A percentile compares a stretch with the other conserved stretches of the same genome.
These are phyloP conservation scores for Diutina rugosa DNA, from an alignment of 1,139 yeast species.

Conservation along the genomic window DNA sequence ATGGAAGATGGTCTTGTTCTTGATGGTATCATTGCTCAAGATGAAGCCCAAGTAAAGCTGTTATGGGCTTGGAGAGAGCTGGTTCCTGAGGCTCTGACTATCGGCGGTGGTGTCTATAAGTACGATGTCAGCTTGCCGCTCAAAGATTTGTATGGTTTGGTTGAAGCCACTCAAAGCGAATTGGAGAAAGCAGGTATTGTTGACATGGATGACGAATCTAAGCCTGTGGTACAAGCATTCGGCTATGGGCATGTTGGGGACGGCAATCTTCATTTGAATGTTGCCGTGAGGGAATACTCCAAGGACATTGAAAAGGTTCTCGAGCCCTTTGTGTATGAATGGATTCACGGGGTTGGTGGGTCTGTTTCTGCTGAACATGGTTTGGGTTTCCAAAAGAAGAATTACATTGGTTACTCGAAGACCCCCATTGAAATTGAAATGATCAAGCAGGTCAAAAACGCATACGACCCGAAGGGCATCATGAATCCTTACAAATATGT, in stretches of 20 bases:
- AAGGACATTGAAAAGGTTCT: conserved; percentile 63
- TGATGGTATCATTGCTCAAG: conserved; percentile 95
- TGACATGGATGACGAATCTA: conserved; percentile 48
- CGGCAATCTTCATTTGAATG: conserved; percentile 87
- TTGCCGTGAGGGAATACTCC: conserved; percentile 73
- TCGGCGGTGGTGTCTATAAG: conserved; percentile 89
- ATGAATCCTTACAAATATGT: conserved; percentile 88
- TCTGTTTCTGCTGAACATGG: conserved; percentile 97
- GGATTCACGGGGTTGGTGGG: conserved; percentile 64
- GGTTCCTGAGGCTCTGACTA: conserved; percentile 78
- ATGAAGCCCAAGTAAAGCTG: conserved; percentile 69
- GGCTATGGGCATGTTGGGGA: conserved; percentile 98
- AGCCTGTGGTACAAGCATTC: conserved; percentile 75
- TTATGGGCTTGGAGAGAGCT: conserved; percentile 95
- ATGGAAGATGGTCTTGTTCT: conserved; percentile 76
- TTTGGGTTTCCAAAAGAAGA: conserved; percentile 88
- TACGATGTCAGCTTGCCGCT: conserved; percentile 90
- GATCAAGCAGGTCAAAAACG: conserved; percentile 67
- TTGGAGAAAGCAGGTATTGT: conserved; percentile 45
- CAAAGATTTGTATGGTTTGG: conserved; percentile 64
- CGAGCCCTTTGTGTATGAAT: conserved; percentile 91
- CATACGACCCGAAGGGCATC: conserved; percentile 81
- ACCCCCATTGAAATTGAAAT: conserved; percentile 50
- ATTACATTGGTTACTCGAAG: conserved; percentile 77
- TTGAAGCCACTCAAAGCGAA: conserved; percentile 54